A percentile compares a stretch with the other conserved stretches of the same genome.
Conservation (phyloP, 257 asterid species). For the Lantana camara region DNA sequence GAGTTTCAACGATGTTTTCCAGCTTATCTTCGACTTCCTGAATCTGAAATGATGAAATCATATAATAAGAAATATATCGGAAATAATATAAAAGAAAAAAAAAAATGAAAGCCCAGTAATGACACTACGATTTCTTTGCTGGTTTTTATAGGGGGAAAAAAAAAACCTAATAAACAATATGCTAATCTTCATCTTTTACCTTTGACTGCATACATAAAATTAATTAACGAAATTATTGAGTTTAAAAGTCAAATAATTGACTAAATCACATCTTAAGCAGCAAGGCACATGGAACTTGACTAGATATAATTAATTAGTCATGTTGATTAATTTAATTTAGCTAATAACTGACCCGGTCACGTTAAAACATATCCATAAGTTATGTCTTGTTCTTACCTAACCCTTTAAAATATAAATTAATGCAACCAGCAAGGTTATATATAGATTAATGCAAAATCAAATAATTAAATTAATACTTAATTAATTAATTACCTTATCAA, state of each 20-base stretch:
- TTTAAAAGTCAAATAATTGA: slow-evolving; percentile 16
- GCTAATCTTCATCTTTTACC: too few relatives aligned
- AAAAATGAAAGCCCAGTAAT: too few relatives aligned
- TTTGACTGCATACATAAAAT: too few relatives aligned
- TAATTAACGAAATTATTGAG: too few relatives aligned
- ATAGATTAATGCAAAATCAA: not conserved
- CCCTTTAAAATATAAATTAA: not conserved
- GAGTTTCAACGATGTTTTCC: slow-evolving; percentile 35
- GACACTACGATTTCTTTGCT: too few relatives aligned
- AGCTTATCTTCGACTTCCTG: slow-evolving; percentile 50
- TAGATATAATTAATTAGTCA: not conserved
- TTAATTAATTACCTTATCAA: slow-evolving; percentile 59
- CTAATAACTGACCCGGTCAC: slow-evolving; percentile 16
- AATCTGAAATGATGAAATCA: slow-evolving; percentile 34
- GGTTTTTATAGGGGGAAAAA: too few relatives aligned
- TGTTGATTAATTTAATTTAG: not conserved
- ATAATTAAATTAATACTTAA: too few relatives aligned
- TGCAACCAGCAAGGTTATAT: not conserved
- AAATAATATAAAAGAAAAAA: too few relatives aligned
- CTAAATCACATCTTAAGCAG: slow-evolving; percentile 6
- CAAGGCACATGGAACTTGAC: slow-evolving; percentile 1
- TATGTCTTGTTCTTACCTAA: slow-evolving; percentile 18
- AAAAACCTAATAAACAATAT: too few relatives aligned
- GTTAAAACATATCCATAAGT: not conserved
- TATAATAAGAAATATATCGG: too few relatives aligned